Evolutionary conservation across 2,329 filamentous ascomycete genomes (phyloP), one percentile per base, ranked within the genome.

Genomic region (Nothophoma quercina): DNA sequence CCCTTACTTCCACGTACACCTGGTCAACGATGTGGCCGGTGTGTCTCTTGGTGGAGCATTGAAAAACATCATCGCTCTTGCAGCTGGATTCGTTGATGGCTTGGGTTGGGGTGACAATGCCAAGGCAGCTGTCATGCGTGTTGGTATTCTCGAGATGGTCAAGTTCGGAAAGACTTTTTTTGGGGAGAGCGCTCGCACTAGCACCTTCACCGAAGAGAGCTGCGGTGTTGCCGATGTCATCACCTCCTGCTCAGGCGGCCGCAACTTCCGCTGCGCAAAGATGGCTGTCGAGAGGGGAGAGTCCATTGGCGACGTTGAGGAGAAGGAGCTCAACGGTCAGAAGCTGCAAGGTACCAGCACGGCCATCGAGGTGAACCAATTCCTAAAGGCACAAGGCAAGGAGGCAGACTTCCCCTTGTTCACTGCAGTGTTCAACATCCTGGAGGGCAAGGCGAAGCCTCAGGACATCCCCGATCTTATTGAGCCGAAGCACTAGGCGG

Each of bases 41-140:
- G 93, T 97, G 1, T 98, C 95, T 5, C 87, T 99, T 26, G 89
- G 93, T 34, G 95, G 95, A 55, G 95, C 95, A 0, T 81, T 99
- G 64, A 99, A 99, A 83, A 99, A 99, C 80, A 88, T 99, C 60
- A 91, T 99, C 48, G 95, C 95, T 5, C 80, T 99, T 15, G 93
- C 92, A 5, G 93, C 95, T 25, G 95, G 95, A 51, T 99, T 96
- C 75, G 92, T 98, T 35, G 91, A 96, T 61, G 95, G 95, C 28
- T 85, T 93, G 56, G 93, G 93, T 61, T 99, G 95, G 93, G 95
- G 95, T 69, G 93, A 98, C 80, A 99, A 98, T 65, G 93, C 93
- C 62, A 98, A 99, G 80, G 92, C 95, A n/a, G 95, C 95, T 36
- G 88, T 99, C 55, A 98, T 99, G 91, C 90, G 95, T 33, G 89